phyloP scores from a whole-genome alignment of 2,329 filamentous ascomycete genomes.

The Diaporthe citri region DNA sequence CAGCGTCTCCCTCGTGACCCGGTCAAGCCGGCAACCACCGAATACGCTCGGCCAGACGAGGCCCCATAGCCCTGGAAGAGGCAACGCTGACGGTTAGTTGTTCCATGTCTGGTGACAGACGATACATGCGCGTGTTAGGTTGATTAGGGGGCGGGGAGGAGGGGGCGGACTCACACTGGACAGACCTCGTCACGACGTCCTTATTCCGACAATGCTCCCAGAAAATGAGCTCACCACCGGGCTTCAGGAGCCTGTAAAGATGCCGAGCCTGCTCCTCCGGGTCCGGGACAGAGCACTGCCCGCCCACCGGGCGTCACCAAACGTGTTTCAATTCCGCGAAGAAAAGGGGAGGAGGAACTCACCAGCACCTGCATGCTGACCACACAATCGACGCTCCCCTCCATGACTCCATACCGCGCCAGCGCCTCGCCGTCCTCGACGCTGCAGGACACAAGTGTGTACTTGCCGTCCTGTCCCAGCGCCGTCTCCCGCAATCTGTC shows the following conservation, averaged over 20 bases:
- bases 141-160: no score
- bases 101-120: neutral
- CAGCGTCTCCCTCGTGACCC: conserved; percentile 47
- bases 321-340: neutral
- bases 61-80: conserved; percentile 45
- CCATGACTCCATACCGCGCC: conserved; percentile 50
- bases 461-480: conserved; percentile 50
- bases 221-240: conserved; percentile 59
- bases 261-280: conserved; percentile 46
- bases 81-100: neutral
- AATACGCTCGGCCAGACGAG: conserved; percentile 49
- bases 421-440: conserved; percentile 55
- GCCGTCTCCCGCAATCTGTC: conserved; percentile 46
- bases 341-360: neutral
- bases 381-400: conserved; percentile 54
- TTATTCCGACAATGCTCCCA: conserved; percentile 56
- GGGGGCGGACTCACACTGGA: conserved; percentile 46
- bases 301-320: neutral
- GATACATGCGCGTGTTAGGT: neutral
- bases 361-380: conserved; percentile 57
- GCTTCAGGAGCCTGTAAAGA: conserved; percentile 58
- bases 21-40: conserved; percentile 48
- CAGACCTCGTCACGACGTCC: conserved; percentile 46
- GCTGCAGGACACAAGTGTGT: conserved; percentile 53
- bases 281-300: conserved; percentile 52